Evolutionary conservation across 148 eudicot species (phyloP).

Genomic region (Silene latifolia): DNA sequence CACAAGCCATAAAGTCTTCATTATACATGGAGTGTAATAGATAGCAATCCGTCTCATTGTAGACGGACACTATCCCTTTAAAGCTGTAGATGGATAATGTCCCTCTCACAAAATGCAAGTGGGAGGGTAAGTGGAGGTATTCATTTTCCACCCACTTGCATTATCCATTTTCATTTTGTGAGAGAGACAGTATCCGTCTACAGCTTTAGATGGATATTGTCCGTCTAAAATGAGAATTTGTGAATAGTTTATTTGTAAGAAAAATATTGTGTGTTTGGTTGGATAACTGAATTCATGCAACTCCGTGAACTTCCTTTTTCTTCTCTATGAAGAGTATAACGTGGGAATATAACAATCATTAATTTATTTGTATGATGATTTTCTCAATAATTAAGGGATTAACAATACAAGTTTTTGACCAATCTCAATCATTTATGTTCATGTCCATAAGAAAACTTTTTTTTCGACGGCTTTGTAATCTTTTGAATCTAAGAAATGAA

Average conservation of each 20-base stretch:
- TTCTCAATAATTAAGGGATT: conserved; percentile 7
- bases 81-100: too few species aligned
- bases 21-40: neutral
- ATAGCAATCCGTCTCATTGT: too few species aligned
- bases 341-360: conserved; percentile 7
- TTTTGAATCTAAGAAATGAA: too few species aligned
- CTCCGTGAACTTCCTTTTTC: neutral
- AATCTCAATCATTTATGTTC: neutral
- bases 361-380: neutral
- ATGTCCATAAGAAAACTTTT: neutral
- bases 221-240: too few species aligned
- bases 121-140: too few species aligned
- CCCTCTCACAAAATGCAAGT: too few species aligned
- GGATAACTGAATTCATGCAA: conserved; percentile 16
- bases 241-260: neutral
- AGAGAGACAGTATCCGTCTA: too few species aligned
- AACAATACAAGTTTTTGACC: neutral
- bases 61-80: too few species aligned
- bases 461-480: too few species aligned
- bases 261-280: conserved; percentile 15
- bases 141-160: too few species aligned
- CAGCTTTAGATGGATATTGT: too few species aligned
- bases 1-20: neutral
- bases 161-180: too few species aligned
- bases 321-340: neutral